These are phyloP conservation scores for Durotheca rogersii DNA, from an alignment of 495 filamentous ascomycete species.

Conservation along the genomic window DNA sequence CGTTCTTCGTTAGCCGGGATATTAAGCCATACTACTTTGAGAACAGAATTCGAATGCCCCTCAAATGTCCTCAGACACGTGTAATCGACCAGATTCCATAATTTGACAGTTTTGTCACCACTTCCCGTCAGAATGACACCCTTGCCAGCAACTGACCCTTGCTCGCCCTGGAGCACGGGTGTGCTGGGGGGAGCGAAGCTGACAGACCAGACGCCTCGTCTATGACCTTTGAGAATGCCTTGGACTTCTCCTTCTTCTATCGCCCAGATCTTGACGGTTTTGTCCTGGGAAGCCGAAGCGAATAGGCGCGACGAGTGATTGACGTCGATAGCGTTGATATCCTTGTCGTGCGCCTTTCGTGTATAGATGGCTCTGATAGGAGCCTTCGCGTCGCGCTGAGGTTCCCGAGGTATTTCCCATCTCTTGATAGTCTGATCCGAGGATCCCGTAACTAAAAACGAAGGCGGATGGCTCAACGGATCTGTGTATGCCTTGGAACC, in stretches of 20 bases:
- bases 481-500: constrained; percentile 63
- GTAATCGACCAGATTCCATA: constrained; percentile 93
- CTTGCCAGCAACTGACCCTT: constrained; percentile 62
- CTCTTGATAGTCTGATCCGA: constrained; percentile 93
- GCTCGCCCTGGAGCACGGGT: constrained; percentile 68
- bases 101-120: constrained; percentile 92
- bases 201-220: constrained; percentile 92
- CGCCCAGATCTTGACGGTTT: constrained; percentile 95
- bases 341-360: constrained; percentile 94
- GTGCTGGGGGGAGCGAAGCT: constrained; percentile 79
- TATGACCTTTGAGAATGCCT: constrained; percentile 88
- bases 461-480: constrained; percentile 75
- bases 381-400: constrained; percentile 45
- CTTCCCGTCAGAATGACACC: constrained; percentile 84
- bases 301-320: constrained; percentile 70
- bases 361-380: constrained; percentile 67
- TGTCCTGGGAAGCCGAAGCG: constrained; percentile 94
- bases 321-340: constrained; percentile 92
- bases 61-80: constrained; percentile 92
- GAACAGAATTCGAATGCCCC: constrained; percentile 90
- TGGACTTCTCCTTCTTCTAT: constrained; percentile 81
- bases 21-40: constrained; percentile 90
- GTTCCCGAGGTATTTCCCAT: constrained; percentile 65
- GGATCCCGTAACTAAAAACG: constrained; percentile 84
- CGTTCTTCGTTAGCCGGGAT: constrained; percentile 51